A percentile compares a stretch with the other conserved stretches of the same genome.
These are phyloP conservation scores for Xylaria sp. DNA, from an alignment of 2,329 filamentous ascomycete species.

Conservation along the genomic window DNA sequence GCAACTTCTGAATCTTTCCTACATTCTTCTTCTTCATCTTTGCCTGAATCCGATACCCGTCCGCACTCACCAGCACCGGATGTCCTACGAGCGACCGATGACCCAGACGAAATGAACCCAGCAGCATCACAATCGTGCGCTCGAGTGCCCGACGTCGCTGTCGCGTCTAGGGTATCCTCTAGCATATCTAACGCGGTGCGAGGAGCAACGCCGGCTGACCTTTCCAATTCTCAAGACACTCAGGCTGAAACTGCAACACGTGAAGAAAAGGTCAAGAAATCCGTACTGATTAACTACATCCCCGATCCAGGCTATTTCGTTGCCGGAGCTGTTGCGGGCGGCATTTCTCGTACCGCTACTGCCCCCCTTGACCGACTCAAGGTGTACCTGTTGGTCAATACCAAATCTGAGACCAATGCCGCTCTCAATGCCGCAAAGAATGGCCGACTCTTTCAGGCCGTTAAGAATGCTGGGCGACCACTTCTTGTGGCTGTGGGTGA, in stretches of 20 bases:
- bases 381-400: conserved; percentile 96
- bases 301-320: conserved; percentile 97
- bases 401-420: conserved; percentile 65
- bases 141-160: conserved; percentile 27
- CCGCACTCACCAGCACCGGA: conserved; percentile 30
- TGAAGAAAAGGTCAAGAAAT: conserved; percentile 55
- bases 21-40: conserved; percentile 34
- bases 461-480: conserved; percentile 73
- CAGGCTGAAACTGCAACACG: conserved; percentile 49
- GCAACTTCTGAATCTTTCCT: conserved; percentile 29
- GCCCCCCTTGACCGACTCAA: conserved; percentile 96
- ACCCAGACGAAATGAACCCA: conserved; percentile 37
- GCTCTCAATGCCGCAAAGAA: conserved; percentile 74
- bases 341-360: conserved; percentile 93
- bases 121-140: conserved; percentile 36
- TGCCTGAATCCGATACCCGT: conserved; percentile 34
- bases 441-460: conserved; percentile 72
- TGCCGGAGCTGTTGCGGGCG: conserved; percentile 93
- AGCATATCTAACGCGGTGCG: conserved; percentile 36
- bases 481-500: conserved; percentile 78
- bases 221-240: conserved; percentile 42
- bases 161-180: conserved; percentile 30
- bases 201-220: conserved; percentile 38
- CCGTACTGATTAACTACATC: conserved; percentile 73
- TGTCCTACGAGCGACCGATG: conserved; percentile 33